Evolutionary conservation across 2,329 filamentous ascomycete species (phyloP).

Genomic region (Fusarium pseudonygamai): DNA sequence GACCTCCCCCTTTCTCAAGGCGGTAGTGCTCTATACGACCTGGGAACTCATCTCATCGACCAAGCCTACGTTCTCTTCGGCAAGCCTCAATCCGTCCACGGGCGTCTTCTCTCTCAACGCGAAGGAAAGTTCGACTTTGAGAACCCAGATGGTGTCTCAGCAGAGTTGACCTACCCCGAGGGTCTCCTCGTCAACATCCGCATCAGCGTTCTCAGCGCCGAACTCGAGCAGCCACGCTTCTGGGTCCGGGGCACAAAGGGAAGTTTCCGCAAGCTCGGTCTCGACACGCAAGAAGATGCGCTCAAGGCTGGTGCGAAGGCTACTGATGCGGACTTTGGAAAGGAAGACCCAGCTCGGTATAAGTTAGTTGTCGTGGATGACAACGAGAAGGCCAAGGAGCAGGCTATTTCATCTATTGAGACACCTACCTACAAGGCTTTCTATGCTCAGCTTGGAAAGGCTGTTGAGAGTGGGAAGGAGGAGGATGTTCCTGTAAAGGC

Average conservation of each 20-base stretch:
- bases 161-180: constrained; percentile 71
- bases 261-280: constrained; percentile 75
- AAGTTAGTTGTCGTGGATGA: constrained; percentile 64
- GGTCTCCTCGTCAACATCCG: constrained; percentile 75
- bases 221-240: constrained; percentile 75
- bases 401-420: constrained; percentile 65
- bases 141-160: constrained; percentile 68
- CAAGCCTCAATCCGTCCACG: constrained; percentile 72
- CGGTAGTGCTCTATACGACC: constrained; percentile 75
- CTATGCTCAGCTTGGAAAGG: constrained; percentile 65
- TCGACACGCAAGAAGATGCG: constrained; percentile 82
- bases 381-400: constrained; percentile 60
- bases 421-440: constrained; percentile 75
- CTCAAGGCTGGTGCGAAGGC: constrained; percentile 71
- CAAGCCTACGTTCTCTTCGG: constrained; percentile 78
- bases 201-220: constrained; percentile 73
- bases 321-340: constrained; percentile 70
- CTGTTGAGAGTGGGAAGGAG: constrained; percentile 58
- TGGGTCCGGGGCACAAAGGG: constrained; percentile 81
- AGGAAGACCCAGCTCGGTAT: constrained; percentile 69
- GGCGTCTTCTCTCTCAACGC: constrained; percentile 73
- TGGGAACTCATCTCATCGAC: constrained; percentile 80
- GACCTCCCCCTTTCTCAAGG: constrained; percentile 66
- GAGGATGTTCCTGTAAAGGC: constrained; percentile 63
- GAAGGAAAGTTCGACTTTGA: constrained; percentile 56